Conservation (phyloP, 2,329 filamentous ascomycete species). For the Rachicladosporium sp. region DNA sequence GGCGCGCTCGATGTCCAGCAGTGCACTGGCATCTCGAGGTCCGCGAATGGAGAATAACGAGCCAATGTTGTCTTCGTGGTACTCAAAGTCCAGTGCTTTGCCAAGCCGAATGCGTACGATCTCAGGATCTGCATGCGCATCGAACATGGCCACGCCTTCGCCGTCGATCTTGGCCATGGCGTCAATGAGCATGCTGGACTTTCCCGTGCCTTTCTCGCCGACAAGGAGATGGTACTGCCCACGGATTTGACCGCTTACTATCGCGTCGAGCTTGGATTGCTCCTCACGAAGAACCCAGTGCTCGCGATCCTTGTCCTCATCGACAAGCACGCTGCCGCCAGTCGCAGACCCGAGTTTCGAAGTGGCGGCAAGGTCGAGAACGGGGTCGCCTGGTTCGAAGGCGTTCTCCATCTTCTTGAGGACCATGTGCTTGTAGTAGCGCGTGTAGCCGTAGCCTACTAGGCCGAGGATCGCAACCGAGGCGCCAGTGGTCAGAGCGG, state of each 20-base stretch:
- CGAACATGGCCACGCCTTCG: slow-evolving; percentile 85
- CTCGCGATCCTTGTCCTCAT: slow-evolving; percentile 40
- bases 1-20: slow-evolving; percentile 90
- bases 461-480: slow-evolving; percentile 36
- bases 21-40: slow-evolving; percentile 77
- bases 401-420: slow-evolving; percentile 87
- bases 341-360: slow-evolving; percentile 17
- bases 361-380: slow-evolving; percentile 48
- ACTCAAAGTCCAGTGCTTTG: slow-evolving; percentile 91
- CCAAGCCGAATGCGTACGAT: slow-evolving; percentile 89
- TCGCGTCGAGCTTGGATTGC: slow-evolving; percentile 68
- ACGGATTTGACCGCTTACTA: slow-evolving; percentile 57
- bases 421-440: slow-evolving; percentile 69
- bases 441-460: slow-evolving; percentile 54
- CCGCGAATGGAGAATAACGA: slow-evolving; percentile 90
- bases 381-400: slow-evolving; percentile 76
- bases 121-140: slow-evolving; percentile 87
- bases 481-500: slow-evolving; percentile 38
- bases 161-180: slow-evolving; percentile 89
- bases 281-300: slow-evolving; percentile 79
- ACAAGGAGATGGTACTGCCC: slow-evolving; percentile 88
- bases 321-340: slow-evolving; percentile 17
- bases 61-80: slow-evolving; percentile 94
- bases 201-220: slow-evolving; percentile 92
- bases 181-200: slow-evolving; percentile 92